These are phyloP conservation scores for Aspergillus sp. DNA, from an alignment of 2,329 filamentous ascomycete species.

Conservation along the genomic window DNA sequence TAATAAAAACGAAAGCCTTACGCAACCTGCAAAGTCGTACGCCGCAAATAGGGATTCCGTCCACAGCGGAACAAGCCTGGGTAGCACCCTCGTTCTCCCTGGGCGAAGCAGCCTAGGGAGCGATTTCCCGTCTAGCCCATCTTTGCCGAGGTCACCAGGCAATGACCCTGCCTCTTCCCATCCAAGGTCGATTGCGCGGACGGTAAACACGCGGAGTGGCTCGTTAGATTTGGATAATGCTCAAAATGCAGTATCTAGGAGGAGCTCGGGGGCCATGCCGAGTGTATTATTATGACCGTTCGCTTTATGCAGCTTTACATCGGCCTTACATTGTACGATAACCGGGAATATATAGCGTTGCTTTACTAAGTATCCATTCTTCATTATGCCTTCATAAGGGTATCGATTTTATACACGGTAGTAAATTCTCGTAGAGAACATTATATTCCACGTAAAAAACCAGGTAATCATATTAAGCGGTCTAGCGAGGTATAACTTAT, in stretches of 20 bases:
- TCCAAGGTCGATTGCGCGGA: slow-evolving; percentile 5
- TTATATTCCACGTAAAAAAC: too few relatives aligned
- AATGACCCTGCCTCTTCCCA: background rate
- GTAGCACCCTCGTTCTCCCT: slow-evolving; percentile 31
- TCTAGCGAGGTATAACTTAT: too few relatives aligned
- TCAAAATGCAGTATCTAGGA: slow-evolving; percentile 32
- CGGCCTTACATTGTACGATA: too few relatives aligned
- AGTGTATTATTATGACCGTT: background rate
- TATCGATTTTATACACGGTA: too few relatives aligned
- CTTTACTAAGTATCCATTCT: too few relatives aligned
- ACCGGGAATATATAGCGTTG: too few relatives aligned
- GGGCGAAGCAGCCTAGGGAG: slow-evolving; percentile 25
- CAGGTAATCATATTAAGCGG: too few relatives aligned
- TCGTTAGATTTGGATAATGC: slow-evolving; percentile 35
- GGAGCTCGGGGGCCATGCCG: slow-evolving; percentile 11
- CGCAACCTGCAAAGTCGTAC: background rate
- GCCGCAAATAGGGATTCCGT: slow-evolving; percentile 11
- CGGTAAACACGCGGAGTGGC: slow-evolving; percentile 30
- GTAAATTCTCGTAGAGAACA: too few relatives aligned
- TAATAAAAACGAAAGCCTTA: background rate
- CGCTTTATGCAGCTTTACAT: background rate
- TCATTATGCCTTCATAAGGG: too few relatives aligned
- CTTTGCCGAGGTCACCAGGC: slow-evolving; percentile 7
- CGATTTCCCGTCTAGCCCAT: slow-evolving; percentile 11
- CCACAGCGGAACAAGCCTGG: slow-evolving; percentile 22